Conservation (phyloP, 306 rosid genomes). For the Quercus wislizeni region DNA sequence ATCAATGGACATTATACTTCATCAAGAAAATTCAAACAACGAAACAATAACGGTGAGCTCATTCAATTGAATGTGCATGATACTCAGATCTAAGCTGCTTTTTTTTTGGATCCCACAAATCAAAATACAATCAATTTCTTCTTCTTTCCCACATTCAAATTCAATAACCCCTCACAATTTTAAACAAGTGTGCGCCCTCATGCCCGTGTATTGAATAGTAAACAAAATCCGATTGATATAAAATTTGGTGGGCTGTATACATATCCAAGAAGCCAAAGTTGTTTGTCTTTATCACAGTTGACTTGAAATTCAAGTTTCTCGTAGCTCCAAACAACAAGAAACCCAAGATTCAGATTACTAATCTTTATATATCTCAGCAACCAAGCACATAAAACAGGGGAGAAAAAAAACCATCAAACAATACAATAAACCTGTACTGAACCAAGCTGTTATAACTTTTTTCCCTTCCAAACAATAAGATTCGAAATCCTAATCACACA, state of each 20-base stretch:
- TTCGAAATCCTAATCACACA: background rate
- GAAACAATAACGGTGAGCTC: background rate
- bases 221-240: no score
- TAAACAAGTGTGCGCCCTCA: background rate
- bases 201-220: no score
- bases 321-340: background rate
- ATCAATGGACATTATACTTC: background rate
- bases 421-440: background rate
- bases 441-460: background rate
- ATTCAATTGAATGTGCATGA: background rate
- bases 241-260: no score
- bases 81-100: background rate
- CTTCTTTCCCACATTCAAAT: background rate
- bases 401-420: background rate
- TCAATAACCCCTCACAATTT: conserved; percentile 2
- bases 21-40: background rate
- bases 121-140: background rate
- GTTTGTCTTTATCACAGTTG: background rate
- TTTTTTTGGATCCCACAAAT: background rate
- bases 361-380: background rate
- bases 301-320: background rate
- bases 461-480: background rate
- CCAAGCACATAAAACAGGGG: background rate
- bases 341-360: background rate
- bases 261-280: background rate